Percentiles rank a stretch among this genome's conserved stretches.
Evolutionary conservation across 768 basidiomycete species (phyloP).

Genomic region (Kwoniella shandongensis): DNA sequence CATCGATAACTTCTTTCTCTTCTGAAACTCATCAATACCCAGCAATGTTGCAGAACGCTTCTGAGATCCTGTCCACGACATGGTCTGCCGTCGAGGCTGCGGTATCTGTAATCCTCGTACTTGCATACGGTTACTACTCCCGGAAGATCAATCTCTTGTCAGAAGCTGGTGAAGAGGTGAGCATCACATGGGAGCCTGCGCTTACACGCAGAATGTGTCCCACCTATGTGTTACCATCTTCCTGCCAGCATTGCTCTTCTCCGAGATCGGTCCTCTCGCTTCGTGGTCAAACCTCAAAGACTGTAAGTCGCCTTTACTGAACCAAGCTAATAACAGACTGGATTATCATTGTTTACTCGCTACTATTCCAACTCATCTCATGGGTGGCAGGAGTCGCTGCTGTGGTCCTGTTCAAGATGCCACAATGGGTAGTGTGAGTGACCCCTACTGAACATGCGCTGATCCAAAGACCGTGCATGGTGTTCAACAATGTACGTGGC

Average conservation of each 20-base stretch:
- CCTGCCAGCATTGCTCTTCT: slow-evolving; percentile 50
- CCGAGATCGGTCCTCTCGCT: slow-evolving; percentile 51
- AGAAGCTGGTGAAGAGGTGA: slow-evolving; percentile 35
- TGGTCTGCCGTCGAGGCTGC: slow-evolving; percentile 40
- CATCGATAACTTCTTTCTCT: too few relatives aligned
- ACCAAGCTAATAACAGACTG: slow-evolving; percentile 31
- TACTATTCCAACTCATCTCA: slow-evolving; percentile 48
- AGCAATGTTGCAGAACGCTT: slow-evolving; percentile 8
- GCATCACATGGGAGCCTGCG: not conserved
- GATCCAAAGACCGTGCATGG: slow-evolving; percentile 43
- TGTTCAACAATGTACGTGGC: slow-evolving; percentile 50
- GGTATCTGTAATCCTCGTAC: slow-evolving; percentile 45
- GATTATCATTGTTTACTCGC: slow-evolving; percentile 45
- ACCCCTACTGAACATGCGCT: not conserved
- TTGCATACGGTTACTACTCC: slow-evolving; percentile 41
- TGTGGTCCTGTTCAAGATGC: slow-evolving; percentile 28
- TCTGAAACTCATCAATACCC: too few relatives aligned
- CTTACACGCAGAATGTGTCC: slow-evolving; percentile 25
- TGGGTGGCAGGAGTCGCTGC: slow-evolving; percentile 37
- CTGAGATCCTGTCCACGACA: slow-evolving; percentile 32
- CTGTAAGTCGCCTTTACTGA: slow-evolving; percentile 43
- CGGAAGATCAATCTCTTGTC: slow-evolving; percentile 35
- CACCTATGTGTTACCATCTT: slow-evolving; percentile 48
- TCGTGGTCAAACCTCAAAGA: slow-evolving; percentile 42
- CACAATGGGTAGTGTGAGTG: slow-evolving; percentile 45